phyloP scores from a whole-genome alignment of 2,329 filamentous ascomycete species.

The Fusarium chuoi region DNA sequence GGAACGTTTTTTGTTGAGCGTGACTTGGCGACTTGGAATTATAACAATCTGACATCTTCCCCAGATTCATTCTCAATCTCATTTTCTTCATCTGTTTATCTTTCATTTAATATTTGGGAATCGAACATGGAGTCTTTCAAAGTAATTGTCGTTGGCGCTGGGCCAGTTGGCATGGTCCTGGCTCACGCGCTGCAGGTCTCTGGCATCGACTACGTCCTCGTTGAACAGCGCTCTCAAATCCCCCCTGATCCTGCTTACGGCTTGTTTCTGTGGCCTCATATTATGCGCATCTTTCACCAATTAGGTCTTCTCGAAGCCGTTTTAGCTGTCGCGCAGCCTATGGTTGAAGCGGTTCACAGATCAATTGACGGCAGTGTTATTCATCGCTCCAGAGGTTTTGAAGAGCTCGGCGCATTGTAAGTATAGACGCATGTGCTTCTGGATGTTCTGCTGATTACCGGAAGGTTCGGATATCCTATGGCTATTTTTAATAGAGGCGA shows the following conservation, averaged over 20 bases:
- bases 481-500: slow-evolving; percentile 17
- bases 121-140: slow-evolving; percentile 14
- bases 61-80: not conserved
- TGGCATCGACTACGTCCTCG: slow-evolving; percentile 13
- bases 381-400: not conserved
- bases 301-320: slow-evolving; percentile 7
- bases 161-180: slow-evolving; percentile 13
- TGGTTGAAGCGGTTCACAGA: slow-evolving; percentile 5
- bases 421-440: accelerated
- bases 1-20: not conserved
- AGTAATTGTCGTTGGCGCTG: slow-evolving; percentile 21
- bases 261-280: slow-evolving; percentile 22
- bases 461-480: slow-evolving; percentile 20
- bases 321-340: not conserved
- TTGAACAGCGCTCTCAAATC: slow-evolving; percentile 21
- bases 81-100: accelerated
- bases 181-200: slow-evolving; percentile 15
- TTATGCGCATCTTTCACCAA: slow-evolving; percentile 18
- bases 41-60: not conserved
- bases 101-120: accelerated
- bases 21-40: not conserved
- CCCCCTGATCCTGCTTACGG: slow-evolving; percentile 23
- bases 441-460: accelerated
- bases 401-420: slow-evolving; percentile 1
- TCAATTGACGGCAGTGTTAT: slow-evolving; percentile 10